A percentile compares a stretch with the other conserved stretches of the same genome.
phyloP scores from a whole-genome alignment of 192 early-diverging fungal genomes.

The Backusella parvicylindrica region DNA sequence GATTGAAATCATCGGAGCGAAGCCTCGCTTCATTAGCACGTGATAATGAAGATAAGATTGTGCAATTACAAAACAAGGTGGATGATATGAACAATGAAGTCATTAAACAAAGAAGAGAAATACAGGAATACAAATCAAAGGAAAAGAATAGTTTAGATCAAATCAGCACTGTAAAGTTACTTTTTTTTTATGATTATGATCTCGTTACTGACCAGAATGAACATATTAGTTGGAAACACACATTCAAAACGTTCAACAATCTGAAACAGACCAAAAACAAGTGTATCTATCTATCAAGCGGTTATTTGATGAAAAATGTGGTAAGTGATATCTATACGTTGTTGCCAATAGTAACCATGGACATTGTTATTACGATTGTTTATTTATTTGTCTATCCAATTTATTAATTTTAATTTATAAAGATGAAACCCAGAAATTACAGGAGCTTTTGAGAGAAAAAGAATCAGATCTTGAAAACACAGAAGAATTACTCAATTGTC shows the following conservation, averaged over 20 bases:
- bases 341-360: neutral
- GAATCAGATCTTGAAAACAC: conserved; percentile 33
- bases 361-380: neutral
- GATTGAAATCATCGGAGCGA: conserved; percentile 42
- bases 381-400: neutral
- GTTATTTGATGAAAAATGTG: conserved; percentile 40
- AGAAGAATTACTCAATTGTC: conserved; percentile 24
- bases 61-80: conserved; percentile 35
- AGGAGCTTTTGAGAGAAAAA: conserved; percentile 33
- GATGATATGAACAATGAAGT: conserved; percentile 41
- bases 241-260: conserved; percentile 31
- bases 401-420: neutral
- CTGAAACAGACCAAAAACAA: conserved; percentile 40
- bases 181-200: neutral
- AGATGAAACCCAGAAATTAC: conserved; percentile 44
- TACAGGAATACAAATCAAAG: conserved; percentile 41
- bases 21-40: conserved; percentile 38
- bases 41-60: conserved; percentile 44
- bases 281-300: conserved; percentile 35
- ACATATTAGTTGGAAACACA: conserved; percentile 35
- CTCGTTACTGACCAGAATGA: neutral
- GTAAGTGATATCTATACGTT: conserved; percentile 12
- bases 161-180: conserved; percentile 31
- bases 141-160: conserved; percentile 42
- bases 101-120: conserved; percentile 32